Percentiles rank a stretch among this genome's conserved stretches.
These are phyloP conservation scores for Vigna radiata DNA, from an alignment of 306 rosid genomes.

Conservation along the genomic window DNA sequence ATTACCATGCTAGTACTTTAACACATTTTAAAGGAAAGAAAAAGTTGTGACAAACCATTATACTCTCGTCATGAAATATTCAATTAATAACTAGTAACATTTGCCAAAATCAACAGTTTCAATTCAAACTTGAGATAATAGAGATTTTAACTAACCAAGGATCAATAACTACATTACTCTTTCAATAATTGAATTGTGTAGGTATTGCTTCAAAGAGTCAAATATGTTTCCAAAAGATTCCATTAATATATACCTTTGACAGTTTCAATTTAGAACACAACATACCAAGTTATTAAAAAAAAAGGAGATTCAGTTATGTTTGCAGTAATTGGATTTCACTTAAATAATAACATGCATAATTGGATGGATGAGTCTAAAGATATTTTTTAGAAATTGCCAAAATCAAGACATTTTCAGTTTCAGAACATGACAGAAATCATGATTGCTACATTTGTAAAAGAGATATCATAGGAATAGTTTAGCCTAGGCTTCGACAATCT, in stretches of 20 bases:
- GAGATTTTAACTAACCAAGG: conserved; percentile 2
- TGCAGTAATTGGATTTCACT: conserved; percentile 6
- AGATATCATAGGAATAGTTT: conserved; percentile 14
- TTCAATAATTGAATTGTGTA: conserved; percentile 14
- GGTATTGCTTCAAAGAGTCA: not conserved
- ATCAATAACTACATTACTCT: conserved; percentile 11
- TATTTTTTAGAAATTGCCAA: conserved; percentile 11
- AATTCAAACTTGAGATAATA: conserved; percentile 18
- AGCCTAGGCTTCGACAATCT: not conserved
- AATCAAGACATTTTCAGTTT: not conserved
- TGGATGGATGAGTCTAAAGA: not conserved
- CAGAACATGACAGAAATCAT: not conserved
- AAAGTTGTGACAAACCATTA: conserved; percentile 1
- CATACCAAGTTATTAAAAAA: not conserved
- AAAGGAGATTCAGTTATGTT: conserved; percentile 6
- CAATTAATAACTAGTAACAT: not conserved
- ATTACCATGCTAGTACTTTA: not conserved
- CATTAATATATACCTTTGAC: not conserved
- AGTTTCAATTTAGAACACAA: conserved; percentile 19
- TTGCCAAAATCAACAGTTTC: conserved; percentile 19
- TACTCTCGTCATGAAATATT: not conserved
- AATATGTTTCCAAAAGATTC: conserved; percentile 5
- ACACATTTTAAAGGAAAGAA: not conserved
- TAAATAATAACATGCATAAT: not conserved
- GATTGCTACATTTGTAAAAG: not conserved